Conservation (phyloP, 192 early-diverging fungal genomes). For the Kappamyces sp. region DNA sequence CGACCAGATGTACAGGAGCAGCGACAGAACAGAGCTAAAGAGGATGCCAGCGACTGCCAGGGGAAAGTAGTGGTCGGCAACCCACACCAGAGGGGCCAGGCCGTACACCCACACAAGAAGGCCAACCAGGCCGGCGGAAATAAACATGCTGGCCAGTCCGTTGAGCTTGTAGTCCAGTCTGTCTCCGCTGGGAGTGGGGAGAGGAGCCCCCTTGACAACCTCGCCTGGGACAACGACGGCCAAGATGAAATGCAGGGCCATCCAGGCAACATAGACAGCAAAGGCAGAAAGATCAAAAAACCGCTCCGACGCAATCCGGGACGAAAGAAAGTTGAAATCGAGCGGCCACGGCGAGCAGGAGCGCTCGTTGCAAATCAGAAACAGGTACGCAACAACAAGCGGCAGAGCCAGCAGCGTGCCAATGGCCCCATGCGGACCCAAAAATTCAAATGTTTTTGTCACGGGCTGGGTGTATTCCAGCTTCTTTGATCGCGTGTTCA, state of each 20-base stretch:
- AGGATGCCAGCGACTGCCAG: conserved; percentile 65
- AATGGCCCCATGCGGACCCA: conserved; percentile 38
- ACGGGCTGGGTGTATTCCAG: conserved; percentile 46
- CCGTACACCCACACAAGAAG: conserved; percentile 46
- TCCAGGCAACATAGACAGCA: conserved; percentile 48
- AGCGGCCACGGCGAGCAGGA: conserved; percentile 28
- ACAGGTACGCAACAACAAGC: conserved; percentile 8
- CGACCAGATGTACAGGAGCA: conserved; percentile 60
- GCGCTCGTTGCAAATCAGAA: conserved; percentile 16
- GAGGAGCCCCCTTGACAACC: conserved; percentile 51
- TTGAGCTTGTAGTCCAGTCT: conserved; percentile 81
- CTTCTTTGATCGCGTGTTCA: neutral
- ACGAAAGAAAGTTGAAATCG: neutral
- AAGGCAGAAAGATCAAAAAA: conserved; percentile 11
- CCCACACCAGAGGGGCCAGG: conserved; percentile 63
- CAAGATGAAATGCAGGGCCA: conserved; percentile 58
- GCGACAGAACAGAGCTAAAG: conserved; percentile 57
- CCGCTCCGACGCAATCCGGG: neutral
- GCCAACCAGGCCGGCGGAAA: conserved; percentile 35
- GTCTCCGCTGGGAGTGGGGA: conserved; percentile 60
- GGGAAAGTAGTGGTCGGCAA: conserved; percentile 72
- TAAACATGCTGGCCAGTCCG: conserved; percentile 29
- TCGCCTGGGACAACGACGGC: conserved; percentile 67
- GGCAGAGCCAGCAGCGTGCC: conserved; percentile 25
- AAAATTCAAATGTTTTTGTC: conserved; percentile 77